Conservation (phyloP, 495 filamentous ascomycete genomes). For the Cercophora sp. region DNA sequence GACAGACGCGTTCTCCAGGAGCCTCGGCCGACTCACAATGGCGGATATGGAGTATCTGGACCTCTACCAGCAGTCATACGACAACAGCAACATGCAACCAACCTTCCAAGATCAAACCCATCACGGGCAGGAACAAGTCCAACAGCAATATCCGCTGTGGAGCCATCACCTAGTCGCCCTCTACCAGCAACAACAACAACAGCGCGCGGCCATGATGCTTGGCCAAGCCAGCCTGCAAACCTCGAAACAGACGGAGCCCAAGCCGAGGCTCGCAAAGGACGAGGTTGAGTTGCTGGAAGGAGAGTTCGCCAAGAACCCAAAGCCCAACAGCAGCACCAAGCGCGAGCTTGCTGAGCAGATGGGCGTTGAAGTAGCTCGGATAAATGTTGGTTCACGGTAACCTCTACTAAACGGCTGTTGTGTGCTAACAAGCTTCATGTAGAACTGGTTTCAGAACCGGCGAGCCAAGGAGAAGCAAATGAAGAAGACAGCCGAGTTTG, state of each 20-base stretch:
- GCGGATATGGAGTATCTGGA: constrained; percentile 32
- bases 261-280: constrained; percentile 73
- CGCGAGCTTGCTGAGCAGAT: constrained; percentile 68
- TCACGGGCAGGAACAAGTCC: constrained; percentile 19
- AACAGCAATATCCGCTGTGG: constrained; percentile 25
- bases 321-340: constrained; percentile 73
- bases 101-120: constrained; percentile 15
- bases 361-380: constrained; percentile 67
- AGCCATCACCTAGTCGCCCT: constrained; percentile 27
- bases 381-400: constrained; percentile 59
- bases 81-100: constrained; percentile 13
- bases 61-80: constrained; percentile 23
- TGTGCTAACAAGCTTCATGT: constrained; percentile 30
- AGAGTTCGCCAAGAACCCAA: constrained; percentile 71
- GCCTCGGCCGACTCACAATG: not conserved
- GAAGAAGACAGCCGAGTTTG: constrained; percentile 64
- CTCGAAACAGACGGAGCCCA: constrained; percentile 47
- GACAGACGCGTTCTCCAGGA: too few species aligned
- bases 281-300: constrained; percentile 74
- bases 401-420: not conserved
- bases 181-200: constrained; percentile 29
- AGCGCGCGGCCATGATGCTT: constrained; percentile 25
- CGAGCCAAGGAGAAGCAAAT: constrained; percentile 80
- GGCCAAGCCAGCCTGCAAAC: constrained; percentile 26
- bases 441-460: constrained; percentile 94